Percentiles rank a stretch among this genome's conserved stretches.
These are phyloP conservation scores for Candida labiduridarum DNA, from an alignment of 1,139 yeast genomes.

Conservation along the genomic window DNA sequence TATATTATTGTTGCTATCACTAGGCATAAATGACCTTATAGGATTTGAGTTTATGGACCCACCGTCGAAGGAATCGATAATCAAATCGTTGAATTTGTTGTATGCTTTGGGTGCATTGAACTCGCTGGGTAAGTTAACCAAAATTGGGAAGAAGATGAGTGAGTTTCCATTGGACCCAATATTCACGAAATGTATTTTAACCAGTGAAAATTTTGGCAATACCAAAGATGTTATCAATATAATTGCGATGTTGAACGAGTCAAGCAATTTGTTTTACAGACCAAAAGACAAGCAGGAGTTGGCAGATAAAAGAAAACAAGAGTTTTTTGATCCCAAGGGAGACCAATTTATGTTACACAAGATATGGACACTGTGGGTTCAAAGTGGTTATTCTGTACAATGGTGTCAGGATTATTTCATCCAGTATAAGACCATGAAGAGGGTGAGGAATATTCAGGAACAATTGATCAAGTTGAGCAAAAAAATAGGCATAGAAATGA, in stretches of 20 bases:
- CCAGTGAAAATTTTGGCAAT: slow-evolving; percentile 82
- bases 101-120: slow-evolving; percentile 87
- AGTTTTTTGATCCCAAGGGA: slow-evolving; percentile 92
- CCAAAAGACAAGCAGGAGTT: slow-evolving; percentile 86
- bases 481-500: slow-evolving; percentile 53
- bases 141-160: slow-evolving; percentile 86
- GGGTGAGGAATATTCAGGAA: slow-evolving; percentile 82
- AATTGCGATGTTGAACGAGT: slow-evolving; percentile 89
- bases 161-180: slow-evolving; percentile 96
- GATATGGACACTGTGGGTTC: slow-evolving; percentile 82
- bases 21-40: slow-evolving; percentile 93
- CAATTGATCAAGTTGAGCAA: slow-evolving; percentile 87
- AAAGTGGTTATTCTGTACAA: slow-evolving; percentile 62
- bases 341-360: slow-evolving; percentile 91
- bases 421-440: slow-evolving; percentile 76
- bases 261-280: slow-evolving; percentile 86
- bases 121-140: slow-evolving; percentile 88
- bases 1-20: slow-evolving; percentile 86
- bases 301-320: slow-evolving; percentile 88
- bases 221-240: slow-evolving; percentile 87
- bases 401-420: slow-evolving; percentile 95
- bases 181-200: slow-evolving; percentile 80
- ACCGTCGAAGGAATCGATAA: slow-evolving; percentile 99
- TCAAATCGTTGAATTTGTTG: slow-evolving; percentile 95
- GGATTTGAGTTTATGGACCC: slow-evolving; percentile 99